Percentiles rank a stretch among this genome's conserved stretches.
Evolutionary conservation across 2,329 filamentous ascomycete genomes (phyloP).

Genomic region (Chaetomium strumarium): DNA sequence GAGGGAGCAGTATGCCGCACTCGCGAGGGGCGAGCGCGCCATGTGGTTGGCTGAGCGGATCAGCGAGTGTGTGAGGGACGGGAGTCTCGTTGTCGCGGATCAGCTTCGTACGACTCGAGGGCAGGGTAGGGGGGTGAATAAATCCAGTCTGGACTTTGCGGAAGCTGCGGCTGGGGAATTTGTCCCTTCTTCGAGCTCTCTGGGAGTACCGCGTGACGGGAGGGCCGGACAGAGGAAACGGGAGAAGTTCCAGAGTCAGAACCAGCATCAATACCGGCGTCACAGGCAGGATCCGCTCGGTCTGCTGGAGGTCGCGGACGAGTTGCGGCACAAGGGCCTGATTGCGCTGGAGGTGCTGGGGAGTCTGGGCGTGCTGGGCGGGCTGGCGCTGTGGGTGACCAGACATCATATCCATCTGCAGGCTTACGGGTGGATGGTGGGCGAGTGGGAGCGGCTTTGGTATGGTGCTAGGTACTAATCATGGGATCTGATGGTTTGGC

Average conservation of each 20-base stretch:
- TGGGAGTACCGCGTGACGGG: no score
- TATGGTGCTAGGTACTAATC: constrained; percentile 13
- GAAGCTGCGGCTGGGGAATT: background rate
- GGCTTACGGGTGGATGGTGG: constrained; percentile 25
- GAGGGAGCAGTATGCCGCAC: constrained; percentile 59
- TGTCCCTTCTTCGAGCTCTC: background rate
- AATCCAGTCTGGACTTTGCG: no score
- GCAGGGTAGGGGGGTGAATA: background rate
- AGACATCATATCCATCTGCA: constrained; percentile 27
- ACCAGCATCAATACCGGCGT: constrained; percentile 12
- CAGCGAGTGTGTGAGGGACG: constrained; percentile 61
- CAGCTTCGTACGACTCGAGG: background rate
- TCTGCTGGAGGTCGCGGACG: constrained; percentile 62
- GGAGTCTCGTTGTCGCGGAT: constrained; percentile 49
- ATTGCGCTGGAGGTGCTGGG: constrained; percentile 68
- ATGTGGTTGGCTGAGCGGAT: constrained; percentile 63
- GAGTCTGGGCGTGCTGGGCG: constrained; percentile 67
- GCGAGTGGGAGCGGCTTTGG: constrained; percentile 30
- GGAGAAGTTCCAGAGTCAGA: background rate
- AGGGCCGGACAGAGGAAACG: background rate
- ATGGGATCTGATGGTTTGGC: background rate
- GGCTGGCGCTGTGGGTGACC: constrained; percentile 58
- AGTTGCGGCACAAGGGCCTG: constrained; percentile 59
- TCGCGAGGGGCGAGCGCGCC: constrained; percentile 57
- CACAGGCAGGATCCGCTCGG: constrained; percentile 70